phyloP scores from a whole-genome alignment of 176 grass and related monocot species.

The Eragrostis curvula region DNA sequence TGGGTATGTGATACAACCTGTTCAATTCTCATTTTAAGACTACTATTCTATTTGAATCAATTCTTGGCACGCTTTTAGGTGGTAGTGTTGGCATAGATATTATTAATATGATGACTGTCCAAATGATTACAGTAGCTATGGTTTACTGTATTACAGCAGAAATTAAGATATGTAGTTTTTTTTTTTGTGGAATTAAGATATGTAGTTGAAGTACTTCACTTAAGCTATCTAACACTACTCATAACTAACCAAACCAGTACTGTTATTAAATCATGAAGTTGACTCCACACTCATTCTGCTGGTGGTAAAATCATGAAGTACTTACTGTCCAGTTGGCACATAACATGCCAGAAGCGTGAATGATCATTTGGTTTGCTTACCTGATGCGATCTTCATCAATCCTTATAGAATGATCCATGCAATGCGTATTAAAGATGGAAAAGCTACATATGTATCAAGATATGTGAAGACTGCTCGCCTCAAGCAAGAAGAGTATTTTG shows the following conservation, averaged over 20 bases:
- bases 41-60: background rate
- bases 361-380: background rate
- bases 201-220: background rate
- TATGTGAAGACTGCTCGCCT: constrained; percentile 89
- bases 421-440: constrained; percentile 93
- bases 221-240: background rate
- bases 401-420: constrained; percentile 92
- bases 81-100: background rate
- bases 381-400: constrained; percentile 13
- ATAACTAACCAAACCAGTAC: background rate
- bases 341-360: background rate
- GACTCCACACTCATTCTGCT: background rate
- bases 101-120: background rate
- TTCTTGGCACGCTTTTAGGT: background rate
- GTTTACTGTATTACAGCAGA: background rate
- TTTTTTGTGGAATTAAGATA: background rate
- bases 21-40: background rate
- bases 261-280: background rate
- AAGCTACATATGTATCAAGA: constrained; percentile 92
- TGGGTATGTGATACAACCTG: constrained; percentile 56
- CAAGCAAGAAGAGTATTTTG: constrained; percentile 96
- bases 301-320: background rate
- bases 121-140: background rate
- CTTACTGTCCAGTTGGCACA: background rate
- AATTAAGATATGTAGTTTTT: background rate